Percentiles rank a stretch among this genome's conserved stretches.
Evolutionary conservation across 169 alveolate species (phyloP).

Genomic region (Hammondia hammondi): DNA sequence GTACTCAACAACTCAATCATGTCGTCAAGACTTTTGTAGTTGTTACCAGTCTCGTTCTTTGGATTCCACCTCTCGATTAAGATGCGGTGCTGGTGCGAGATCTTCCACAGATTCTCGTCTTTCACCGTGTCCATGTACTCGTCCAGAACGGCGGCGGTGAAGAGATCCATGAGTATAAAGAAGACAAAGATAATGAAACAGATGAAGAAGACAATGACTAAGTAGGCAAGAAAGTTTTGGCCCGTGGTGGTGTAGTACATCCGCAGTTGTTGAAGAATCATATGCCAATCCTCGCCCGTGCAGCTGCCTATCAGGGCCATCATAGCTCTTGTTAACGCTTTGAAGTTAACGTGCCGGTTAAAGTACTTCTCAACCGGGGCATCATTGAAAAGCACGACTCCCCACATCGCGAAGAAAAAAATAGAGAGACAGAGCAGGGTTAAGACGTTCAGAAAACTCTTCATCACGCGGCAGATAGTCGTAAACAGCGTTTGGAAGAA

Average conservation of each 20-base stretch:
- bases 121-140: conserved; percentile 65
- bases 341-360: conserved; percentile 30
- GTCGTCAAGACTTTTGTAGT: conserved; percentile 46
- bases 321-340: conserved; percentile 6
- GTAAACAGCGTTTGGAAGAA: conserved; percentile 41
- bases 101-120: conserved; percentile 62
- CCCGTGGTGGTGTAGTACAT: conserved; percentile 29
- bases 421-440: conserved; percentile 27
- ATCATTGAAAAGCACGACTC: conserved; percentile 59
- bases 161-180: conserved; percentile 62
- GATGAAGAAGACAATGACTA: conserved; percentile 37
- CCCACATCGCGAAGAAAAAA: conserved; percentile 52
- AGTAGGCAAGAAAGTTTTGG: not conserved
- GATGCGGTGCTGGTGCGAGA: conserved; percentile 55
- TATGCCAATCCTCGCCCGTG: conserved; percentile 70
- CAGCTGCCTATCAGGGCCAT: conserved; percentile 55
- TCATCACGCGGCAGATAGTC: not conserved
- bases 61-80: conserved; percentile 59
- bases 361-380: conserved; percentile 17
- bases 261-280: conserved; percentile 51
- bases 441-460: conserved; percentile 32
- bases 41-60: conserved; percentile 9
- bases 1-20: conserved; percentile 45
- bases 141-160: conserved; percentile 62
- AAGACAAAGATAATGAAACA: conserved; percentile 51